phyloP scores from a whole-genome alignment of 1,284 basidiomycete genomes.

The Ceratobasidium sp. region DNA sequence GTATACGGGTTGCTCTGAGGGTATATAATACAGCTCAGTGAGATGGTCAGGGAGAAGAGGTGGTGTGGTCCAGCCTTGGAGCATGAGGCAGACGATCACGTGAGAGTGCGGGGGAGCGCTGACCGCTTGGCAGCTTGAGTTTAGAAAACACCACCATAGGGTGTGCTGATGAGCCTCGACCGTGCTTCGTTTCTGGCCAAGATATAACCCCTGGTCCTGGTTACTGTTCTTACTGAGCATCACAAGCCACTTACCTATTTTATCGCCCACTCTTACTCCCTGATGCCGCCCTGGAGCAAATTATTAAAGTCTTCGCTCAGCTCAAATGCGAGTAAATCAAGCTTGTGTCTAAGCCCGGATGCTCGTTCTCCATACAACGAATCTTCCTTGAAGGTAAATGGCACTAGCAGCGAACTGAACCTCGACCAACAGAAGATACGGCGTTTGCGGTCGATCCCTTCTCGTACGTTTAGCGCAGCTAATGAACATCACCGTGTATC shows the following conservation, averaged over 20 bases:
- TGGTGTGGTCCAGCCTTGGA: slow-evolving; percentile 3
- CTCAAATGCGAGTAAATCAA: slow-evolving; percentile 39
- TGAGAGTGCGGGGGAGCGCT: slow-evolving; percentile 11
- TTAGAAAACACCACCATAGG: neutral
- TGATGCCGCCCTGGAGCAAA: slow-evolving; percentile 37
- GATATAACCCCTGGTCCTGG: slow-evolving; percentile 14
- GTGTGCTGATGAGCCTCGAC: slow-evolving; percentile 26
- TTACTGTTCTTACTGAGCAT: neutral
- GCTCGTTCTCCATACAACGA: slow-evolving; percentile 30
- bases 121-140: slow-evolving; percentile 8
- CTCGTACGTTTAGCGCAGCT: slow-evolving; percentile 28
- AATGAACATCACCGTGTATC: neutral
- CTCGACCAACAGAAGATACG: slow-evolving; percentile 30
- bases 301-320: slow-evolving; percentile 16
- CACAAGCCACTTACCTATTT: neutral
- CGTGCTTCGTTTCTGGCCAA: neutral
- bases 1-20: neutral
- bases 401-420: slow-evolving; percentile 37
- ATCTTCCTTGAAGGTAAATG: neutral
- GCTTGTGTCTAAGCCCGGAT: slow-evolving; percentile 25
- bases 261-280: neutral
- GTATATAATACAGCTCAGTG: neutral
- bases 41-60: neutral
- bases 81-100: neutral
- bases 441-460: slow-evolving; percentile 25